Evolutionary conservation across 768 basidiomycete species (phyloP), one percentile per base, ranked within the genome.

Genomic region (Macrocybe gigantea): DNA sequence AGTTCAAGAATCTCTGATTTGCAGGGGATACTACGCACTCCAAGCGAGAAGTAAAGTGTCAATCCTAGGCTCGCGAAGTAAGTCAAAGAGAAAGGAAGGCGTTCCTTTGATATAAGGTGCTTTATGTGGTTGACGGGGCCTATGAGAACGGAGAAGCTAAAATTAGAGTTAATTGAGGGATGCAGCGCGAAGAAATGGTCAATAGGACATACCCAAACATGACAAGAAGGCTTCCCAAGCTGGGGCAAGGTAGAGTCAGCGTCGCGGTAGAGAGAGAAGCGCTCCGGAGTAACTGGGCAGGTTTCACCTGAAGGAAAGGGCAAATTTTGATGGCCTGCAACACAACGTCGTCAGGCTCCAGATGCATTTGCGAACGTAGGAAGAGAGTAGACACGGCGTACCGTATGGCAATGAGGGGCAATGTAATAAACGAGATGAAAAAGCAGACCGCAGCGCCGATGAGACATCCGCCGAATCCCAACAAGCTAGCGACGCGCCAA

Each of bases 361-460:
- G 48, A 49, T 41, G 10, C 8, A 44, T 34, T 11, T 56, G 40
- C 33, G 37, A 42, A 22, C 22, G 4, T 22, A 22, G 22, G 22
- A 22, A 22, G 2, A 22, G 22, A 22, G 22, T 22, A 22, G 37
- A 37, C 48, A 44, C 45, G 47, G 60, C 72, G 52, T 56, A 72
- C 68, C 65, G 60, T 39, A 74, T 30, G 34, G 69, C 64, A 49
- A 73, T 63, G 22, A 76, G 49, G 6, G 90, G 85, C 34, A 93
- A 71, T 2, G 88, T 89, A 45, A 94, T 62, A 68, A 96, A 97
- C 11, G 91, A 81, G 36, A 96, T 83, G 55, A 88, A 82, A 73
- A 97, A 96, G 70, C 96, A 99, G 2, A 93, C 89, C 12, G 82
- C 83, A 1, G 93, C 95, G 5, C 96, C 96, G 15, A 90, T 67